A percentile compares a stretch with the other conserved stretches of the same genome.
Conservation (phyloP, 2,329 filamentous ascomycete species). For the Akanthomyces dipterigenus region DNA sequence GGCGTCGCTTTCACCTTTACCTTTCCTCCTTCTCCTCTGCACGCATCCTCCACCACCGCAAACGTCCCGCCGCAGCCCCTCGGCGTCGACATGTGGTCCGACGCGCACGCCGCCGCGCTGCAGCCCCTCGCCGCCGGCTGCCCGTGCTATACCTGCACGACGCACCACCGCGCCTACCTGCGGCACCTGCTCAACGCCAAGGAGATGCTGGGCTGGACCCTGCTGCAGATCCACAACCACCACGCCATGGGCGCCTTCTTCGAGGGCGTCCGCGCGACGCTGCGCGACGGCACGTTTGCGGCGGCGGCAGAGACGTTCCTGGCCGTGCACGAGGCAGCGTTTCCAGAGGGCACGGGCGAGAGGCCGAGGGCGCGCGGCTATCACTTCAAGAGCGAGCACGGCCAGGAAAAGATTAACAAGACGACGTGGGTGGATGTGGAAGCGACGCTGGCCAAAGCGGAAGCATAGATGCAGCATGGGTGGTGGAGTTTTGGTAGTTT, state of each 20-base stretch:
- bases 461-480: background rate
- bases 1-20: slow-evolving; percentile 77
- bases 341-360: slow-evolving; percentile 69
- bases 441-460: background rate
- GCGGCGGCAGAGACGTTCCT: slow-evolving; percentile 36
- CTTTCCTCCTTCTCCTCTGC: slow-evolving; percentile 56
- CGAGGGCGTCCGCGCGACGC: slow-evolving; percentile 55
- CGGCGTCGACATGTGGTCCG: slow-evolving; percentile 72
- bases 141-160: slow-evolving; percentile 73
- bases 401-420: slow-evolving; percentile 60
- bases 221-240: slow-evolving; percentile 91
- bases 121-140: slow-evolving; percentile 59
- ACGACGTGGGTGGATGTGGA: slow-evolving; percentile 52
- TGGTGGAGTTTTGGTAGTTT: background rate
- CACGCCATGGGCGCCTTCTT: slow-evolving; percentile 69
- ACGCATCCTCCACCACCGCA: slow-evolving; percentile 2
- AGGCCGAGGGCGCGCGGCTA: slow-evolving; percentile 78
- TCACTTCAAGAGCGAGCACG: slow-evolving; percentile 66
- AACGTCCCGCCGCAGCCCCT: slow-evolving; percentile 38
- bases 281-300: slow-evolving; percentile 58
- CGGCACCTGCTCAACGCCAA: slow-evolving; percentile 83
- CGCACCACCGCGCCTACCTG: slow-evolving; percentile 80
- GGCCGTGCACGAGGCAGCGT: slow-evolving; percentile 55
- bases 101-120: slow-evolving; percentile 54
- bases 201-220: slow-evolving; percentile 94